Evolutionary conservation across 371 early-diverging fungal species (phyloP).

Genomic region (Dipsacomyces acuminosporus): DNA sequence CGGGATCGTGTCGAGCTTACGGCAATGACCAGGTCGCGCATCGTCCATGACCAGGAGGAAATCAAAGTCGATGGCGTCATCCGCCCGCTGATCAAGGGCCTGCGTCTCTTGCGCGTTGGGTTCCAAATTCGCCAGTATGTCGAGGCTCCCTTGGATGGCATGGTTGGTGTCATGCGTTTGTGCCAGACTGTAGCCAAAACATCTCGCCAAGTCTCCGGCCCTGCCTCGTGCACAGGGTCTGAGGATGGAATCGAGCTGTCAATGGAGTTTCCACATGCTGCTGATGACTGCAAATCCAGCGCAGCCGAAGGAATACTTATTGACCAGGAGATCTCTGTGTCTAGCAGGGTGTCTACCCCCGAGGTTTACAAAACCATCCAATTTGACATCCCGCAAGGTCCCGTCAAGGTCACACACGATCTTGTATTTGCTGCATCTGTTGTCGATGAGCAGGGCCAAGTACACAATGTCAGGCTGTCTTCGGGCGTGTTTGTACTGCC

Average conservation of each 20-base stretch:
- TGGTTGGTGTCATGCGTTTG: background rate
- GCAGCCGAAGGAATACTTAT: conserved; percentile 13
- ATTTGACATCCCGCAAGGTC: conserved; percentile 30
- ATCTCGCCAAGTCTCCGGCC: conserved; percentile 14
- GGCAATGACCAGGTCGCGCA: conserved; percentile 21
- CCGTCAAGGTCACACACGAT: conserved; percentile 33
- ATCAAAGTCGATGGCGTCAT: conserved; percentile 20
- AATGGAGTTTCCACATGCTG: background rate
- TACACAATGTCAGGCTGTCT: conserved; percentile 36
- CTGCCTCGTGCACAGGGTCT: background rate
- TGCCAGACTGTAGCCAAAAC: conserved; percentile 10
- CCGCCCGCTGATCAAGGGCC: conserved; percentile 34
- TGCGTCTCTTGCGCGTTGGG: conserved; percentile 33
- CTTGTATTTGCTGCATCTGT: conserved; percentile 24
- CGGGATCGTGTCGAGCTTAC: conserved; percentile 35
- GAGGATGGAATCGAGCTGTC: background rate
- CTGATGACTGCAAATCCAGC: too few species aligned
- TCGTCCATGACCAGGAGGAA: conserved; percentile 18
- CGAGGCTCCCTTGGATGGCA: conserved; percentile 18
- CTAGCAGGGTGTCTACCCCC: conserved; percentile 19
- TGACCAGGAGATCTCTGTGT: conserved; percentile 36
- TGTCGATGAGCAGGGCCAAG: conserved; percentile 32
- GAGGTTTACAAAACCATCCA: conserved; percentile 21
- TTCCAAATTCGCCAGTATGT: conserved; percentile 36
- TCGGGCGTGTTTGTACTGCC: conserved; percentile 33